Conservation (phyloP, 306 rosid species). For the Inga oerstediana region DNA sequence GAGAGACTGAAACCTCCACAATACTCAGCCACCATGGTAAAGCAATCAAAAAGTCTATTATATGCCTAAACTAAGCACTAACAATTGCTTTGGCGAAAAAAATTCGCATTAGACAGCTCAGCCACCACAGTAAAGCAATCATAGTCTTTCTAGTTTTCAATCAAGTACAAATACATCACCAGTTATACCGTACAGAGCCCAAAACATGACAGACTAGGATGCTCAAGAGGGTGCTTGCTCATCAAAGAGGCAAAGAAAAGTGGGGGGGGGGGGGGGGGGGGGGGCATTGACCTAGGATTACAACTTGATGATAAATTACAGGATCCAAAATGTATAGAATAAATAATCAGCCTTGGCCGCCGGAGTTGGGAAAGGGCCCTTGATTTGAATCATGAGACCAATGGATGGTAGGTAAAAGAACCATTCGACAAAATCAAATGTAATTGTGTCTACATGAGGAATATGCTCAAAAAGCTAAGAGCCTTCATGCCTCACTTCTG, state of each 20-base stretch:
- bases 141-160: background rate
- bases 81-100: too few relatives aligned
- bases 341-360: conserved; percentile 48
- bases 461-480: conserved; percentile 43
- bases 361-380: conserved; percentile 40
- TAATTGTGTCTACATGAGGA: conserved; percentile 50
- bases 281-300: conserved; percentile 35
- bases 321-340: conserved; percentile 17
- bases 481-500: conserved; percentile 47
- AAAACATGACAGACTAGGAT: conserved; percentile 34
- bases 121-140: background rate
- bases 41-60: too few relatives aligned
- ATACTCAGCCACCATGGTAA: too few relatives aligned
- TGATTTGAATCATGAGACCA: conserved; percentile 39
- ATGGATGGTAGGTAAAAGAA: conserved; percentile 29
- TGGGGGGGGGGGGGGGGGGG: too few relatives aligned
- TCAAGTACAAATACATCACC: conserved; percentile 34
- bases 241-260: background rate
- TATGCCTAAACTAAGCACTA: too few relatives aligned
- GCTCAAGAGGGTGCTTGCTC: background rate
- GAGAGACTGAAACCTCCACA: too few relatives aligned
- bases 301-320: conserved; percentile 37
- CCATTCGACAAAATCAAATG: conserved; percentile 43
- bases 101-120: background rate
- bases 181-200: conserved; percentile 35